These are phyloP conservation scores for Chenopodium quinoa DNA, from an alignment of 148 eudicot genomes.

Conservation along the genomic window DNA sequence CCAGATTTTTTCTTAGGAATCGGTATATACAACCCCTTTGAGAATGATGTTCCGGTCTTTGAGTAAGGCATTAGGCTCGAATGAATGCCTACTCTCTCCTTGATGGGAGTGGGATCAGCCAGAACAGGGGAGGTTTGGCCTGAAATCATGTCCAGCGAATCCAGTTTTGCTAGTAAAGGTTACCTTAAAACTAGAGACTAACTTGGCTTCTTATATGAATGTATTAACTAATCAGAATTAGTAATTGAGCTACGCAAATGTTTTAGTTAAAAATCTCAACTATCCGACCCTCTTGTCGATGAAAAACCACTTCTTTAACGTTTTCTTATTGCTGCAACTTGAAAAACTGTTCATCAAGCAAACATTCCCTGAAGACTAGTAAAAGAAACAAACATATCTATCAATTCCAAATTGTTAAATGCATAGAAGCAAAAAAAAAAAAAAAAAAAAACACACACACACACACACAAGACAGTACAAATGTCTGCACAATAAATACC, in stretches of 20 bases:
- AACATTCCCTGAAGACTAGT: slow-evolving; percentile 41
- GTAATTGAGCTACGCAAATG: neutral
- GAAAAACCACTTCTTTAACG: slow-evolving; percentile 85
- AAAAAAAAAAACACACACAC: too few species aligned
- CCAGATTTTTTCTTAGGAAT: slow-evolving; percentile 57
- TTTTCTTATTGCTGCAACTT: slow-evolving; percentile 59
- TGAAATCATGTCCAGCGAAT: slow-evolving; percentile 57
- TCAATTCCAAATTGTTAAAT: neutral
- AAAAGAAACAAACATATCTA: neutral
- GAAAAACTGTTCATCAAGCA: slow-evolving; percentile 73
- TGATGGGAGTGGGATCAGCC: slow-evolving; percentile 59
- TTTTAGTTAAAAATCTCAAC: neutral
- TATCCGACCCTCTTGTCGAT: slow-evolving; percentile 84
- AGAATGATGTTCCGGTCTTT: slow-evolving; percentile 46
- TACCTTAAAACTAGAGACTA: neutral
- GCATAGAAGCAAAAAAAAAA: too few species aligned
- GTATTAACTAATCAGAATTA: slow-evolving; percentile 15
- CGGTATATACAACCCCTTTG: slow-evolving; percentile 38
- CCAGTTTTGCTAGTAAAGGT: slow-evolving; percentile 22
- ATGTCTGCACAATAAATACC: slow-evolving; percentile 12
- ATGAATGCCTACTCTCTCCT: slow-evolving; percentile 57
- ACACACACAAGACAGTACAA: neutral
- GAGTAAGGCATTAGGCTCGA: slow-evolving; percentile 43
- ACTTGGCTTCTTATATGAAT: neutral
- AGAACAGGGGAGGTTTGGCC: slow-evolving; percentile 65